Evolutionary conservation across 441 rosid species (phyloP), one percentile per base, ranked within the genome.

Genomic region (Adansonia madagascariensis): DNA sequence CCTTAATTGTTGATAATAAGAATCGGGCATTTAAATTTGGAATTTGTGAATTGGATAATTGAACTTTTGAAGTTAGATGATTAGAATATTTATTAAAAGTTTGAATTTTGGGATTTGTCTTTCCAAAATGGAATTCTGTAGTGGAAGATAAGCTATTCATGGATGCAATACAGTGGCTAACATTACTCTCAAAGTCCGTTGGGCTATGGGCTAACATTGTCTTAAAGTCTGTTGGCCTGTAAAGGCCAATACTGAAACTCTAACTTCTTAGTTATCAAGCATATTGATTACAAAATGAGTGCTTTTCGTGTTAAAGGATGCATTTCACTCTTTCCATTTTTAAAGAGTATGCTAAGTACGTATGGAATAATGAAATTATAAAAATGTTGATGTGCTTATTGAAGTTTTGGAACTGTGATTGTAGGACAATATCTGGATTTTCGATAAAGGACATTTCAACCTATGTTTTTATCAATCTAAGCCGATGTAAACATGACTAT

Each of bases 1-100:
- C 18, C 20, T 22, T 78, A 14, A 67, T 72, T 69, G 20, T 69
- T 65, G 56, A 24, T 63, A 52, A 52, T 77, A 50, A 17, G 10
- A 31, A 55, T 50, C n/a, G 64, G 60, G 56, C 20, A 70, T 60
- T 67, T 15, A 8, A 31, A 10, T n/a, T 43, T 17, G 53, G 4
- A 43, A 43, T 43, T 66, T 66, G 24, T 0, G 1, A 11, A 11
- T 43, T 66, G 71, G 31, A 2, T 18, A 18, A 0, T 4, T 66
- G 3, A 2, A 60, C 9, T 2, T 22, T 60, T 59, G 14, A 6
- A 2, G 60, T 55, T 55, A 17, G 60, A 18, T 55, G 60, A 17
- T 55, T 6, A 17, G 10, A 0, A 1, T 55, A 55, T 55, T n/a
- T 57, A 20, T 1, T 60, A 24, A 5, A 24, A 24, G 49, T 39